Base-by-base conservation (phyloP, 805 yeast genomes). In the Groenewaldozyma salmanticensis region DNA sequence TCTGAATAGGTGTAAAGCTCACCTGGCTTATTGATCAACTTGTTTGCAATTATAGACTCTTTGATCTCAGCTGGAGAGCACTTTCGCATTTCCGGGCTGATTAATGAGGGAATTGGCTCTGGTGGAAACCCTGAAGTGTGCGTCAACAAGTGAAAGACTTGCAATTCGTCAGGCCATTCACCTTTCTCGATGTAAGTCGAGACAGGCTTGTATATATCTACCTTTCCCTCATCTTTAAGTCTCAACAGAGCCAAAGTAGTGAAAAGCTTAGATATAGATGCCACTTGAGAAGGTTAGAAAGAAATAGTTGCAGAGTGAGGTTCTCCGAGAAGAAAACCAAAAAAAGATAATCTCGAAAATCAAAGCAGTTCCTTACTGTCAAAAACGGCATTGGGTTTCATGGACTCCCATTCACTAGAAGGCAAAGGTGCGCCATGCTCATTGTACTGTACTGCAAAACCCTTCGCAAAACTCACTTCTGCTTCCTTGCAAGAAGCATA, bases 241-340 rank as follows among this genome's bases (percentile, higher is more conserved):
- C 37, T 39, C 32, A 47, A 31, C 5, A 39, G 38, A 6, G 45
- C 47, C 3, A 46, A 15, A 6, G 50, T 46, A 4, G 50, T 46
- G 38, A 40, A 46, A 20, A 46, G 37, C 37, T 46, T 46, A 29
- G 45, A 31, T 11, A 46, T 13, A 33, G 41, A 9, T 24, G 29
- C 29, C 29, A 24, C n/a, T n/a, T n/a, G n/a, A n/a, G n/a, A n/a
- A n/a, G n/a, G n/a, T n/a, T n/a, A n/a, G n/a, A n/a, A n/a, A n/a
- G n/a, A n/a, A n/a, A n/a, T n/a, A n/a, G n/a, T n/a, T n/a, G n/a
- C n/a, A n/a, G n/a, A n/a, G n/a, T n/a, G n/a, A n/a, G n/a, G n/a
- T n/a, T n/a, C n/a, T n/a, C n/a, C n/a, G n/a, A n/a, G n/a, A n/a
- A n/a, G n/a, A n/a, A n/a, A n/a, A n/a, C n/a, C n/a, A n/a, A n/a